Conservation (phyloP, 78 protist genomes). For the Dictyostelium intermedium region DNA sequence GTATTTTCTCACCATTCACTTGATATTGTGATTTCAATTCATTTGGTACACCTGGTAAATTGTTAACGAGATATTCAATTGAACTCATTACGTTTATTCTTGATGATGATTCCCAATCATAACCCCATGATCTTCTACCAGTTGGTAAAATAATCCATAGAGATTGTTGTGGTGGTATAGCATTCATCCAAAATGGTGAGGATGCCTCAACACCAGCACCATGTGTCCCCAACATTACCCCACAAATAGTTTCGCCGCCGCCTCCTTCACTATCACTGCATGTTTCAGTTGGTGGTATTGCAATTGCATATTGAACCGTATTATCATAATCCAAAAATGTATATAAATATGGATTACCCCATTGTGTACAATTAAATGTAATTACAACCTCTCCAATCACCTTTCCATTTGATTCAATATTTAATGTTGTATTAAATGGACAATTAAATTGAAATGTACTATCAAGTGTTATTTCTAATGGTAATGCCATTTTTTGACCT, state of each 20-base stretch:
- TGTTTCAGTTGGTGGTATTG: slow-evolving; percentile 34
- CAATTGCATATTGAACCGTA: slow-evolving; percentile 67
- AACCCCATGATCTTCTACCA: slow-evolving; percentile 41
- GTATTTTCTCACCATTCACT: not conserved
- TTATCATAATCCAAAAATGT: slow-evolving; percentile 63
- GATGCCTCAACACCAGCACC: slow-evolving; percentile 74
- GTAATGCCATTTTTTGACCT: slow-evolving; percentile 41
- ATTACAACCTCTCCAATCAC: not conserved
- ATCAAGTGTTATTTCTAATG: not conserved
- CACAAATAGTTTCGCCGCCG: not conserved
- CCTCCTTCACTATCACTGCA: not conserved
- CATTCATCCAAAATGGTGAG: slow-evolving; percentile 23
- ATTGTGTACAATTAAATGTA: slow-evolving; percentile 44
- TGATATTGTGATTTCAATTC: not conserved
- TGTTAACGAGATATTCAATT: not conserved
- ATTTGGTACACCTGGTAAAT: slow-evolving; percentile 55
- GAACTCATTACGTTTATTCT: not conserved
- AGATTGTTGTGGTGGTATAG: slow-evolving; percentile 3
- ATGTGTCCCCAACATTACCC: slow-evolving; percentile 46
- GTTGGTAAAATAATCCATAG: slow-evolving; percentile 42
- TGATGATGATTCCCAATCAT: slow-evolving; percentile 11
- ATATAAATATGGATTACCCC: slow-evolving; percentile 31
- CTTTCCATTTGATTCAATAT: not conserved
- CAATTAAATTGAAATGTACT: not conserved
- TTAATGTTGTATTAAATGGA: not conserved